Conservation (phyloP, 2,329 filamentous ascomycete genomes). For the Aspergillus neoniger region DNA sequence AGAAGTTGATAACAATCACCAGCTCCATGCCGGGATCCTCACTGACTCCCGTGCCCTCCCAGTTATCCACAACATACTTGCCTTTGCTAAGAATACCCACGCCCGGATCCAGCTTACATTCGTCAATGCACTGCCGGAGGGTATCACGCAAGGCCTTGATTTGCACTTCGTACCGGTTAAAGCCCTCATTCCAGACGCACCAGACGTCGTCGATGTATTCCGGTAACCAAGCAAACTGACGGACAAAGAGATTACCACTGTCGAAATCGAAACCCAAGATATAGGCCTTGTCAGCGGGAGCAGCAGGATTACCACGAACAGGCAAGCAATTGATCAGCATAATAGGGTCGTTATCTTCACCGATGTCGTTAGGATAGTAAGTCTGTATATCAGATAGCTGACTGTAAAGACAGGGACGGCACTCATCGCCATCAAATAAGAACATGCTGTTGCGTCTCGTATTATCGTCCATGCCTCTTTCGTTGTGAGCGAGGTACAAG, state of each 20-base stretch:
- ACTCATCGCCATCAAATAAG: slow-evolving; percentile 29
- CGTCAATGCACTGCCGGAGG: slow-evolving; percentile 24
- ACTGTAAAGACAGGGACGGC: slow-evolving; percentile 24
- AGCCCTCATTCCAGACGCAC: slow-evolving; percentile 30
- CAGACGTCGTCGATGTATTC: slow-evolving; percentile 26
- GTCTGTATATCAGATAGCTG: slow-evolving; percentile 22
- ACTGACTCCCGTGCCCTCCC: slow-evolving; percentile 12
- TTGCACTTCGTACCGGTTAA: slow-evolving; percentile 25
- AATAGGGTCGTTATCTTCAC: slow-evolving; percentile 14
- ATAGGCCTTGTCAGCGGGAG: slow-evolving; percentile 15
- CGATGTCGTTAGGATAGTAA: slow-evolving; percentile 14
- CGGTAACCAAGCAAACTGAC: slow-evolving; percentile 29
- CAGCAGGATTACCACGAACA: slow-evolving; percentile 19
- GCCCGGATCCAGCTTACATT: slow-evolving; percentile 19
- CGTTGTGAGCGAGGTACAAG: slow-evolving; percentile 32
- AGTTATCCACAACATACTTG: slow-evolving; percentile 14
- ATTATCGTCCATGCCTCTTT: slow-evolving; percentile 21
- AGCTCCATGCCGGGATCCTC: slow-evolving; percentile 37
- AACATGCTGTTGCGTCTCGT: slow-evolving; percentile 25
- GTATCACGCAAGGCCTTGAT: slow-evolving; percentile 25
- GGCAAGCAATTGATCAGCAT: slow-evolving; percentile 29
- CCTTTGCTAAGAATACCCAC: slow-evolving; percentile 30
- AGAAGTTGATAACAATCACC: slow-evolving; percentile 32
- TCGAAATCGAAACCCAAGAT: slow-evolving; percentile 32
- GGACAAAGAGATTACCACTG: slow-evolving; percentile 25